Evolutionary conservation across 2,329 filamentous ascomycete species (phyloP), one percentile per base, ranked within the genome.

Genomic region (Ampelomyces quisqualis): DNA sequence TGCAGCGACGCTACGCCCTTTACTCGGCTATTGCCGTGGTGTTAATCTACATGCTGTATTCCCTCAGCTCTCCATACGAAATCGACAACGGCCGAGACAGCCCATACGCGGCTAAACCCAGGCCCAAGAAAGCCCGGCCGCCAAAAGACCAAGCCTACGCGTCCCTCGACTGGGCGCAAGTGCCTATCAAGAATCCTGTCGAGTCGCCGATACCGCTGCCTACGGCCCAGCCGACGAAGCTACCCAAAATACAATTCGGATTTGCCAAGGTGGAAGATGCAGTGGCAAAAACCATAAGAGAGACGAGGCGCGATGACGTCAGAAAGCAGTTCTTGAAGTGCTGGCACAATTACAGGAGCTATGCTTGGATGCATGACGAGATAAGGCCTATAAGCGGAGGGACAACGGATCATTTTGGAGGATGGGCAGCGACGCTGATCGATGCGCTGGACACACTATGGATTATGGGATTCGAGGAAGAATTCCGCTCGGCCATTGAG

Each of bases 321-420:
- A 70, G 68, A 43, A 65, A 64, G 32, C 65, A 69, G 2, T 76
- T 76, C 40, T 36, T 67, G 38, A 67, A 68, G 32, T 70, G 67
- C 40, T 77, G 73, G 73, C 64, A 58, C 4, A 63, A 67, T 8
- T 77, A 77, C 54, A 64, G 65, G 21, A 38, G 62, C 27, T 62
- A 70, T 47, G 73, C 72, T 3, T 77, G 73, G 73, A 68, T 73
- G 67, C 66, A 72, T 41, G 74, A 77, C 40, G 74, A 77, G 54
- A 53, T 77, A 22, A 58, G 57, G 17, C 73, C 73, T 1, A 59
- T 76, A n/a, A 64, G 61, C 38, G 72, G 71, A 14, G 60, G 62
- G 3, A 53, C 49, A 15, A 67, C 60, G 30, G 60, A 74, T 47
- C 63, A 64, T 14, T 75, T 73, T 54, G 73, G 73, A 34, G 73